Conservation (phyloP, 2,329 filamentous ascomycete genomes). For the Aspergillus oerlinghausenensis region DNA sequence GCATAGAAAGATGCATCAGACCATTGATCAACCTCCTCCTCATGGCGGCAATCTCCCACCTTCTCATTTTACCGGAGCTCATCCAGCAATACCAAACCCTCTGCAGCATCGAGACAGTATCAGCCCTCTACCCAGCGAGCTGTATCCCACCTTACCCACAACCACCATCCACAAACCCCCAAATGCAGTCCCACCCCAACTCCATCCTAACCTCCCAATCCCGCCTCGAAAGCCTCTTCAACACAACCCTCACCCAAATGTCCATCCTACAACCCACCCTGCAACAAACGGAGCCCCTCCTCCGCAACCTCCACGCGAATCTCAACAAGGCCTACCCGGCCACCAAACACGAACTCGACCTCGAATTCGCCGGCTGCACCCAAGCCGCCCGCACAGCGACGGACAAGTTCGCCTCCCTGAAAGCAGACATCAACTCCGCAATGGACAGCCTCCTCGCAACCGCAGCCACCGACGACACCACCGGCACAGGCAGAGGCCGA, state of each 20-base stretch:
- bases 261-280: conserved; percentile 21
- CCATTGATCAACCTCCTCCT: conserved; percentile 23
- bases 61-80: conserved; percentile 33
- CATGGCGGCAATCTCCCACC: conserved; percentile 27
- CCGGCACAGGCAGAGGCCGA: conserved; percentile 6
- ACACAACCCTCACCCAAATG: conserved; percentile 24
- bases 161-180: conserved; percentile 7
- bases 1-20: conserved; percentile 12
- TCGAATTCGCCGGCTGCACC: conserved; percentile 34
- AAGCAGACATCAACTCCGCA: conserved; percentile 32
- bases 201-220: conserved; percentile 19
- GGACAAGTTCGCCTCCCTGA: conserved; percentile 32
- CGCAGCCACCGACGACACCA: conserved; percentile 8
- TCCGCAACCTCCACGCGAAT: conserved; percentile 23
- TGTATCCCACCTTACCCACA: conserved; percentile 17
- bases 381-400: conserved; percentile 28
- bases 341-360: conserved; percentile 31
- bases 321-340: conserved; percentile 26
- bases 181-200: conserved; percentile 8
- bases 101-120: conserved; percentile 21
- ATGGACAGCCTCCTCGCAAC: conserved; percentile 30
- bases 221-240: conserved; percentile 27
- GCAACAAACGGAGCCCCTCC: conserved; percentile 28
- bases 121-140: conserved; percentile 26
- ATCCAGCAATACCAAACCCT: conserved; percentile 28